Evolutionary conservation across 2,329 filamentous ascomycete genomes (phyloP).

Genomic region (Ceratocystis variospora): DNA sequence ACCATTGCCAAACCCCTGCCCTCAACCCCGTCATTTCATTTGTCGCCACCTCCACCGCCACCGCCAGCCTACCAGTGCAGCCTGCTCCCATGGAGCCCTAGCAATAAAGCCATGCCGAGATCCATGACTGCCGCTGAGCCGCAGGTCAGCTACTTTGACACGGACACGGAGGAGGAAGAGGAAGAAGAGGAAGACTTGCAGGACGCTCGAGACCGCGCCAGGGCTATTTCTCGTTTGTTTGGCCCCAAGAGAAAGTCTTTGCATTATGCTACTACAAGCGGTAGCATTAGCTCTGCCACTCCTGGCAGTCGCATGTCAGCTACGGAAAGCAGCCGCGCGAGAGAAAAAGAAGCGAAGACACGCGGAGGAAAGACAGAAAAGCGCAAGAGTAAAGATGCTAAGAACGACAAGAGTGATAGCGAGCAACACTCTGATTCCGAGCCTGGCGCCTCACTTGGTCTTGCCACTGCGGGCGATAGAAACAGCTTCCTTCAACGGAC

Average conservation of each 20-base stretch:
- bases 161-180: constrained; percentile 11
- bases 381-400: neutral
- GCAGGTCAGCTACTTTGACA: constrained; percentile 17
- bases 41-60: neutral
- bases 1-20: neutral
- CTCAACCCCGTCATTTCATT: neutral
- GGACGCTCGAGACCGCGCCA: neutral
- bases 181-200: neutral
- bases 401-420: neutral
- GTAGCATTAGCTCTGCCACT: neutral
- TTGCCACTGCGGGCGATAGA: neutral
- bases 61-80: constrained; percentile 7
- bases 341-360: neutral
- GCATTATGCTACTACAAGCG: neutral
- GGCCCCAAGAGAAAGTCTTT: constrained; percentile 8
- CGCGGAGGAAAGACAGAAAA: neutral
- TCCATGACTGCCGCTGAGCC: neutral
- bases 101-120: neutral
- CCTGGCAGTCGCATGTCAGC: neutral
- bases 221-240: constrained; percentile 14
- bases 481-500: constrained; percentile 11
- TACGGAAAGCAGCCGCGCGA: neutral
- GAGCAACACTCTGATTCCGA: neutral
- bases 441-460: neutral
- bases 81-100: constrained; percentile 7